Evolutionary conservation across 1,139 yeast species (phyloP).

Genomic region (Suhomyces kunorum): DNA sequence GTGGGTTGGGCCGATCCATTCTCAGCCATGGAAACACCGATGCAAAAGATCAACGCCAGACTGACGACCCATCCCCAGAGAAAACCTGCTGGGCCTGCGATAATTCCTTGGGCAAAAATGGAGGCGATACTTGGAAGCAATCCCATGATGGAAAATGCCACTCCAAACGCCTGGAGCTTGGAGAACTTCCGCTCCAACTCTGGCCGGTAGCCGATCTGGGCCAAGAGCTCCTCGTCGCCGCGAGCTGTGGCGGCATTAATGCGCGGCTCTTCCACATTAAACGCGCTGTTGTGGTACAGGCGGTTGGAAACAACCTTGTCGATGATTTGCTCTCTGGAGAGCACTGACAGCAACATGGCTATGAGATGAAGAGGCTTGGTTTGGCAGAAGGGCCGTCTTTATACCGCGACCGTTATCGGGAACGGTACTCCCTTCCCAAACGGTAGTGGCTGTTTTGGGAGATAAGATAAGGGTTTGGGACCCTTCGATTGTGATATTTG

Average conservation of each 20-base stretch:
- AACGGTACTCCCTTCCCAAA: too few relatives aligned
- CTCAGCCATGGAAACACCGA: conserved; percentile 67
- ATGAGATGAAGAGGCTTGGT: too few relatives aligned
- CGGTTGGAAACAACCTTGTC: conserved; percentile 28
- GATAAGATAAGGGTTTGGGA: too few relatives aligned
- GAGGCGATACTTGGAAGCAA: conserved; percentile 49
- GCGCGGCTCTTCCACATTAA: conserved; percentile 33
- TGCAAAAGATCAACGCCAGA: conserved; percentile 53
- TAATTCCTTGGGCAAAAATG: conserved; percentile 21
- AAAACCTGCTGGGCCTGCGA: conserved; percentile 57
- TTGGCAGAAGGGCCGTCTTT: too few relatives aligned
- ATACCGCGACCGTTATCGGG: too few relatives aligned
- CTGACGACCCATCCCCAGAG: conserved; percentile 75
- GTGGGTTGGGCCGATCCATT: conserved; percentile 69
- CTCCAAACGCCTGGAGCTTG: conserved; percentile 50
- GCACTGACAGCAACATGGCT: conserved; percentile 14
- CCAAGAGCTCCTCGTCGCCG: conserved; percentile 16
- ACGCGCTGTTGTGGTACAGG: conserved; percentile 27
- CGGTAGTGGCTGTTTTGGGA: too few relatives aligned
- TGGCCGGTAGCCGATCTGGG: conserved; percentile 44
- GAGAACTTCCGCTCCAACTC: conserved; percentile 48
- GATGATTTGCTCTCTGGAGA: conserved; percentile 27
- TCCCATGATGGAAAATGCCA: conserved; percentile 56
- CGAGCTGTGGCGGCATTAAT: conserved; percentile 20
- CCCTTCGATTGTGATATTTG: too few relatives aligned